Evolutionary conservation across 148 eudicot genomes (phyloP).

Genomic region (Rhododendron williamsianum): DNA sequence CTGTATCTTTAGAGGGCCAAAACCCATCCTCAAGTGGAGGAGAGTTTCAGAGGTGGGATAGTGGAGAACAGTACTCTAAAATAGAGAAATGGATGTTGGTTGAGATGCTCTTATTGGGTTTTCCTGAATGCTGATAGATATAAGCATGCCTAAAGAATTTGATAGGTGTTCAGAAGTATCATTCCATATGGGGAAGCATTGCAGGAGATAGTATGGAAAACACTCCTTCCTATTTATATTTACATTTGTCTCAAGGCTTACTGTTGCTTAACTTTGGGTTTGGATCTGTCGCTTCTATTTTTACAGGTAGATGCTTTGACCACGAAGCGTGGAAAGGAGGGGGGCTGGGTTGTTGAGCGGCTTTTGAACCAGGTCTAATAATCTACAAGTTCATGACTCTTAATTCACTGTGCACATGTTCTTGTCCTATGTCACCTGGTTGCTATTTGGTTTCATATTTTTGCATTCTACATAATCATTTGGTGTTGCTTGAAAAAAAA

Average conservation of each 20-base stretch:
- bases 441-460: background rate
- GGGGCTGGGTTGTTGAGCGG: constrained; percentile 72
- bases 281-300: background rate
- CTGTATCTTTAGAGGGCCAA: background rate
- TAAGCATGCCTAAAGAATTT: background rate
- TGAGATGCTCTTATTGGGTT: background rate
- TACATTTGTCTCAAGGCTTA: background rate
- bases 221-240: background rate
- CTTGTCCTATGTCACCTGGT: background rate
- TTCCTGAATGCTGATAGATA: background rate
- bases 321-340: constrained; percentile 68
- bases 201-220: background rate
- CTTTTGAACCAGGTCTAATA: constrained; percentile 63
- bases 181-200: background rate
- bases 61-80: background rate
- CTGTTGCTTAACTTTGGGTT: background rate
- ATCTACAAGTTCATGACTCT: background rate
- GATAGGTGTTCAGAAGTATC: background rate
- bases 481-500: background rate
- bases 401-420: background rate
- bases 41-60: background rate
- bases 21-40: background rate
- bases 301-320: constrained; percentile 80
- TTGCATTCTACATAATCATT: background rate
- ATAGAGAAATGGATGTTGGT: background rate